Evolutionary conservation across 2,329 filamentous ascomycete species (phyloP).

Genomic region (Ceratocystis colombiana): DNA sequence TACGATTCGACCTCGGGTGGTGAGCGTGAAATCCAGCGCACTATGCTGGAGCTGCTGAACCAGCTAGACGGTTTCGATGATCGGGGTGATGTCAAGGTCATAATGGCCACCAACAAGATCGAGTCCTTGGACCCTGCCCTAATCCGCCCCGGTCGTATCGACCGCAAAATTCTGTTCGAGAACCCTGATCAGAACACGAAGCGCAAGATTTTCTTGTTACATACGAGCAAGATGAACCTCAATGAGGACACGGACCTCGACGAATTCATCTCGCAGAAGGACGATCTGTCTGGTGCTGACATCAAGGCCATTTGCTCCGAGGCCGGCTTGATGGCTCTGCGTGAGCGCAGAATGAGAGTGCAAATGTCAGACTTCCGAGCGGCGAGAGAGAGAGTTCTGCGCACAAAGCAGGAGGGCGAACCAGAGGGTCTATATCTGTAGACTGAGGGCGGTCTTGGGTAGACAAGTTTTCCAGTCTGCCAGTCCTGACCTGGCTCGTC

Average conservation of each 20-base stretch:
- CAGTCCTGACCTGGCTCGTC: neutral
- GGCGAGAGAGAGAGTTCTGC: slow-evolving; percentile 85
- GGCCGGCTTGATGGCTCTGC: slow-evolving; percentile 83
- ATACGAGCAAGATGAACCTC: slow-evolving; percentile 97
- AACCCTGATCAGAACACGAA: slow-evolving; percentile 72
- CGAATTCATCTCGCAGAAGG: slow-evolving; percentile 97
- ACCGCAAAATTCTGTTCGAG: slow-evolving; percentile 82
- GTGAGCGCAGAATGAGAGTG: slow-evolving; percentile 93
- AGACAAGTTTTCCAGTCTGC: neutral
- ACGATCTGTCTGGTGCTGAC: slow-evolving; percentile 91
- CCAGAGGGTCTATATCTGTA: slow-evolving; percentile 98
- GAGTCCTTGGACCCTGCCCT: slow-evolving; percentile 92
- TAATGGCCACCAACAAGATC: slow-evolving; percentile 99
- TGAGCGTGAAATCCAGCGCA: slow-evolving; percentile 94
- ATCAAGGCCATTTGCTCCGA: slow-evolving; percentile 99
- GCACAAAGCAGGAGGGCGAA: slow-evolving; percentile 97
- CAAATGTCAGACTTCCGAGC: slow-evolving; percentile 97
- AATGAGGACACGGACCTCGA: slow-evolving; percentile 96
- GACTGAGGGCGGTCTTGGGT: slow-evolving; percentile 7
- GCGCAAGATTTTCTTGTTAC: slow-evolving; percentile 95
- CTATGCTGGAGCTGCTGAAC: slow-evolving; percentile 96
- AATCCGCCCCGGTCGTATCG: slow-evolving; percentile 94
- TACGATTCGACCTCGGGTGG: slow-evolving; percentile 96
- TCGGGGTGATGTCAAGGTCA: slow-evolving; percentile 96
- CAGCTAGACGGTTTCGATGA: slow-evolving; percentile 98